Percentiles rank a stretch among this genome's conserved stretches.
Evolutionary conservation across 768 basidiomycete species (phyloP).

Genomic region (Agaricus subrufescens): DNA sequence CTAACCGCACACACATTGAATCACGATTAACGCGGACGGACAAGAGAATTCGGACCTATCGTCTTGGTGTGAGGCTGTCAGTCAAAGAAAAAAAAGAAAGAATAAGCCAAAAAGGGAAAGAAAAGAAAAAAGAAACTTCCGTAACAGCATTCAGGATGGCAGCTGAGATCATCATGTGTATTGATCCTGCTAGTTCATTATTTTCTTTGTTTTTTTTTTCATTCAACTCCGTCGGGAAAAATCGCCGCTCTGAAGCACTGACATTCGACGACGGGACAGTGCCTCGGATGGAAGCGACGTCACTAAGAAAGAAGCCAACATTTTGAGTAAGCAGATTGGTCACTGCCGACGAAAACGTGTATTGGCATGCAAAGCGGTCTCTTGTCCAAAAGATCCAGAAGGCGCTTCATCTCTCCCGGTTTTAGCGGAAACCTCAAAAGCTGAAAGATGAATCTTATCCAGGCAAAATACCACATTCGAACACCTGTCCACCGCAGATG

Average conservation of each 20-base stretch:
- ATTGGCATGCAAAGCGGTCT: not conserved
- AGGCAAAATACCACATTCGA: not conserved
- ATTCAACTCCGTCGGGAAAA: not conserved
- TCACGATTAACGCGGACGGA: conserved; percentile 6
- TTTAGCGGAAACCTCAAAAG: not conserved
- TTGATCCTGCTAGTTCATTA: not conserved
- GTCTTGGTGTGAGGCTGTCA: not conserved
- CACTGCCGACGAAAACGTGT: not conserved
- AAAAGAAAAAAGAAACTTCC: not conserved
- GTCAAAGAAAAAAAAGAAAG: not conserved
- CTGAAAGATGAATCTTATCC: not conserved
- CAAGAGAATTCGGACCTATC: not conserved
- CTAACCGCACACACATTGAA: not conserved
- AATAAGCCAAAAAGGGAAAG: not conserved
- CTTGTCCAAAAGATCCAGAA: not conserved
- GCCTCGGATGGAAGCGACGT: conserved; percentile 3
- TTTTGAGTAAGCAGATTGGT: not conserved
- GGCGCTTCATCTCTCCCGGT: not conserved
- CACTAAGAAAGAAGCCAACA: conserved; percentile 1
- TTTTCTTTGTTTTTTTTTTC: not conserved
- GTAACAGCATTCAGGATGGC: not conserved
- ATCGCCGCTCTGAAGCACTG: not conserved
- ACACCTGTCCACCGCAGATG: not conserved
- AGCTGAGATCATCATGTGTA: not conserved
- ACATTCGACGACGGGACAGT: not conserved